These are phyloP conservation scores for Capsicum chinense DNA, from an alignment of 257 asterid genomes.

Conservation along the genomic window DNA sequence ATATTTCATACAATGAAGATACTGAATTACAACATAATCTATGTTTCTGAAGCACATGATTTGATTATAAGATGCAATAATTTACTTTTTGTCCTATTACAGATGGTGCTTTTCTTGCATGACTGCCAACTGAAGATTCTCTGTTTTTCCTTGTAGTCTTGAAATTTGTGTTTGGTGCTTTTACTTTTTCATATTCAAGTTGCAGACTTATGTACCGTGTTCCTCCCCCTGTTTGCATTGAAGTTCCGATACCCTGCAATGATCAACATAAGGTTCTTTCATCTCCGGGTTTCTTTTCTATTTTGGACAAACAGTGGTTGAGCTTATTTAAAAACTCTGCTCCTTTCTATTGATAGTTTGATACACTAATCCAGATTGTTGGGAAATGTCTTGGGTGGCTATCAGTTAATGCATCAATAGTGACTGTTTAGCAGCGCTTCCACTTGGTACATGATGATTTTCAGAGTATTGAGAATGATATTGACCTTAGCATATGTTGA, in stretches of 20 bases:
- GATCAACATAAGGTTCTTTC: conserved; percentile 14
- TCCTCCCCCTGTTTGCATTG: neutral
- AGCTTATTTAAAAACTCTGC: neutral
- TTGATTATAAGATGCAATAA: neutral
- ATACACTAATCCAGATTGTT: neutral
- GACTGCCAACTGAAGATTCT: neutral
- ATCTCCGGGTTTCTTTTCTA: neutral
- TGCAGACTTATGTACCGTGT: neutral
- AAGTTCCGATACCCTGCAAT: conserved; percentile 1
- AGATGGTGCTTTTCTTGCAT: neutral
- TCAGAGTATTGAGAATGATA: neutral
- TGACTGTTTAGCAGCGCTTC: neutral
- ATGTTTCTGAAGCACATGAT: neutral
- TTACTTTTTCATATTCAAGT: neutral
- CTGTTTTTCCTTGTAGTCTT: conserved; percentile 8
- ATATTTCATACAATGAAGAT: conserved; percentile 16
- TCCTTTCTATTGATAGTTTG: conserved; percentile 7
- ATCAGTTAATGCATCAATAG: neutral
- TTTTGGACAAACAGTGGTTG: neutral
- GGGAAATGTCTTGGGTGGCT: conserved; percentile 15
- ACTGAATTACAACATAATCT: neutral
- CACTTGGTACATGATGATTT: neutral
- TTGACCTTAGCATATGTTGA: neutral
- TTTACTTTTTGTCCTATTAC: neutral
- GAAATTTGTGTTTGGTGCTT: conserved; percentile 1